These are phyloP conservation scores for Juglanconis oblonga DNA, from an alignment of 2,329 filamentous ascomycete genomes.

Conservation along the genomic window DNA sequence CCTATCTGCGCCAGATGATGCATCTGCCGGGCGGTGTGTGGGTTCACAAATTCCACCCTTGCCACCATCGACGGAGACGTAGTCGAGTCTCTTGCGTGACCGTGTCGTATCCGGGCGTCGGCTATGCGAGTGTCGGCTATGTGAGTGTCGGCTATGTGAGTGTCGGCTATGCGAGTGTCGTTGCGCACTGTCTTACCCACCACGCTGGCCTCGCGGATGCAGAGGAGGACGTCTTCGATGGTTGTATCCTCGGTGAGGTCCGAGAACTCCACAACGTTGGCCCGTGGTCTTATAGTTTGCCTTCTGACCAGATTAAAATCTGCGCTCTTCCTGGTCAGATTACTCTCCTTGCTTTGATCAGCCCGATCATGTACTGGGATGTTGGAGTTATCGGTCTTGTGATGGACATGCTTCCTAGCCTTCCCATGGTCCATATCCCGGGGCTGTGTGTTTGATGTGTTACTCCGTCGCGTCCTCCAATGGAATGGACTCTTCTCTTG, in stretches of 20 bases:
- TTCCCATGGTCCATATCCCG: no score
- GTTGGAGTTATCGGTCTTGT: no score
- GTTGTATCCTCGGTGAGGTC: neutral
- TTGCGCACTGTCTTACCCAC: neutral
- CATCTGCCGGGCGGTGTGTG: no score
- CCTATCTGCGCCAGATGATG: neutral
- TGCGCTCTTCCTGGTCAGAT: neutral
- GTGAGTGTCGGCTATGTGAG: neutral
- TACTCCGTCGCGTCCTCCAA: no score
- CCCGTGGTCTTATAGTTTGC: neutral
- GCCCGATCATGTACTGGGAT: neutral
- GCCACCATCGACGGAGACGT: no score
- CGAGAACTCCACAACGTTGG: neutral
- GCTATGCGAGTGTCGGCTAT: neutral
- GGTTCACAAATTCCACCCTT: no score
- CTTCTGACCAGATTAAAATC: neutral
- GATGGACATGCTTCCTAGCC: no score
- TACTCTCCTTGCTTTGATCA: neutral
- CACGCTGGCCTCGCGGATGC: neutral
- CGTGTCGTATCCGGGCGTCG: neutral
- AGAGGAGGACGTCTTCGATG: neutral
- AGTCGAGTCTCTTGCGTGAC: neutral
- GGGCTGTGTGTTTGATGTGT: no score
- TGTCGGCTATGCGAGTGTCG: neutral
- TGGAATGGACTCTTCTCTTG: no score